These are phyloP conservation scores for Dispira simplex DNA, from an alignment of 192 early-diverging fungal species.

Conservation along the genomic window DNA sequence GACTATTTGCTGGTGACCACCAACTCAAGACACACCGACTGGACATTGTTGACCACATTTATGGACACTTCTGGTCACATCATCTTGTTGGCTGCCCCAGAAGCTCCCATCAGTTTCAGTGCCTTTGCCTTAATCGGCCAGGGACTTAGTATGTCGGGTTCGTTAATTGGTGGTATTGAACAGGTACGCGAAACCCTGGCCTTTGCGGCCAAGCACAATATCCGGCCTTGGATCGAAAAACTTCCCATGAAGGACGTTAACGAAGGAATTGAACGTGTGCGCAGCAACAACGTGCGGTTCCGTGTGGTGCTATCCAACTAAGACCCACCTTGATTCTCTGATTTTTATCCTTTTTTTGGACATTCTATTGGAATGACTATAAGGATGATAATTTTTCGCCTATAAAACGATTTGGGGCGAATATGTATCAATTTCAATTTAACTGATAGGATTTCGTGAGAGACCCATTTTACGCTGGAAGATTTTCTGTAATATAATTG, in stretches of 20 bases:
- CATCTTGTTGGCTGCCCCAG: constrained; percentile 31
- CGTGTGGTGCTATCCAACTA: constrained; percentile 45
- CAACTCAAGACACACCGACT: constrained; percentile 18
- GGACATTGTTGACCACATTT: constrained; percentile 20
- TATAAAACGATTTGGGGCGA: too few relatives aligned
- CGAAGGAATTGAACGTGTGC: constrained; percentile 39
- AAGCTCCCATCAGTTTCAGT: constrained; percentile 25
- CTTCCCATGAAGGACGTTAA: constrained; percentile 39
- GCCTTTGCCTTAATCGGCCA: constrained; percentile 21
- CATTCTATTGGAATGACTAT: too few relatives aligned
- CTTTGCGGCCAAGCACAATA: constrained; percentile 46
- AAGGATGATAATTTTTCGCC: too few relatives aligned
- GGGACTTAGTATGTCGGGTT: constrained; percentile 37
- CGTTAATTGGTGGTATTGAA: constrained; percentile 41
- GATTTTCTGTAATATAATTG: too few relatives aligned
- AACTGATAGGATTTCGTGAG: too few relatives aligned
- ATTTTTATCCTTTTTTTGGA: too few relatives aligned
- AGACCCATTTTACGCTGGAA: too few relatives aligned
- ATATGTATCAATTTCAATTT: too few relatives aligned
- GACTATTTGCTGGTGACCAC: constrained; percentile 24
- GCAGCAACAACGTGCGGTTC: constrained; percentile 40
- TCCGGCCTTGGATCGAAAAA: constrained; percentile 48
- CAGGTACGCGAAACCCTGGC: constrained; percentile 45
- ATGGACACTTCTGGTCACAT: constrained; percentile 30
- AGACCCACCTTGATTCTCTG: background rate